phyloP scores from a whole-genome alignment of 371 early-diverging fungal species.

The Syncephalastrum racemosum region DNA sequence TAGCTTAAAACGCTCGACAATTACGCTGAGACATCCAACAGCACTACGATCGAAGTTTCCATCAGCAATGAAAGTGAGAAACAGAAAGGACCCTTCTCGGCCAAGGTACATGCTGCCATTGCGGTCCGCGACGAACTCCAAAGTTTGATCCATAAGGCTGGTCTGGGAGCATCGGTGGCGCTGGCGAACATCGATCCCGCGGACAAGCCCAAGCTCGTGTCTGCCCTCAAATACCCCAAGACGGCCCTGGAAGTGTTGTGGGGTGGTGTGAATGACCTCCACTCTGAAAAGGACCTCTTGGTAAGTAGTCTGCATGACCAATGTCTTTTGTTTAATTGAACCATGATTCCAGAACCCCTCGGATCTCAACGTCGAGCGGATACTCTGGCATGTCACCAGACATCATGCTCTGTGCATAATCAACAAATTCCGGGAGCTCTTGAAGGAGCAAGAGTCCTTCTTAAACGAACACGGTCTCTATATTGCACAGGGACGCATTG shows the following conservation, averaged over 20 bases:
- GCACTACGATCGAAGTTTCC: conserved; percentile 29
- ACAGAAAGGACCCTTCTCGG: conserved; percentile 14
- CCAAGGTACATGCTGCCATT: conserved; percentile 16
- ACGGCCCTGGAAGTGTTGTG: conserved; percentile 29
- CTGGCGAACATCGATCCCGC: conserved; percentile 22
- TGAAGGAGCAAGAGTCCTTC: conserved; percentile 32
- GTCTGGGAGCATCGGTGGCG: conserved; percentile 45
- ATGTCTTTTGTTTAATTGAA: not conserved
- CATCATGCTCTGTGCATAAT: conserved; percentile 53
- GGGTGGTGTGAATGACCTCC: conserved; percentile 33
- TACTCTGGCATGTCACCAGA: conserved; percentile 50
- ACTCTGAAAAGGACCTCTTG: conserved; percentile 31
- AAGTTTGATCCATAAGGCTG: conserved; percentile 42
- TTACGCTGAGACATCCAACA: conserved; percentile 5
- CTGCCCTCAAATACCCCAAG: conserved; percentile 46
- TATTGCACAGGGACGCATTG: conserved; percentile 18
- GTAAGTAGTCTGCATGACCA: conserved; percentile 13
- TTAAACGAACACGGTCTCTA: conserved; percentile 35
- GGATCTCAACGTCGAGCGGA: conserved; percentile 47
- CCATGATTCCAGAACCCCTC: conserved; percentile 39
- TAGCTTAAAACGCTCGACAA: too few relatives aligned
- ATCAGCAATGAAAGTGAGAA: conserved; percentile 29
- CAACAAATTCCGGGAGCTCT: conserved; percentile 41
- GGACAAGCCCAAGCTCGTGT: conserved; percentile 30
- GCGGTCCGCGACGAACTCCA: conserved; percentile 43